phyloP scores from a whole-genome alignment of 1,139 yeast species.

The Taphrina wiesneri region DNA sequence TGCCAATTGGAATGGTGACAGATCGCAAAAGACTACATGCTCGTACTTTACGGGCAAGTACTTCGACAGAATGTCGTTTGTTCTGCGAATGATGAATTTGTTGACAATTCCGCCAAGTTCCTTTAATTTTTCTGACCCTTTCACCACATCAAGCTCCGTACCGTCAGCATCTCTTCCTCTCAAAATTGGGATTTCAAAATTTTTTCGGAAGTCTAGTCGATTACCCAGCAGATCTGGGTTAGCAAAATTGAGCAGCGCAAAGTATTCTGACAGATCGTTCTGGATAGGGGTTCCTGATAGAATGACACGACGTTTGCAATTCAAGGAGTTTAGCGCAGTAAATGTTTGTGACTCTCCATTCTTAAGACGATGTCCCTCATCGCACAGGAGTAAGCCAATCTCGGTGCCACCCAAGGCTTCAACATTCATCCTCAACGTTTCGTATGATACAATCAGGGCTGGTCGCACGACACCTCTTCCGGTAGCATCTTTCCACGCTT shows the following conservation, averaged over 20 bases:
- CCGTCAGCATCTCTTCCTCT: slow-evolving; percentile 91
- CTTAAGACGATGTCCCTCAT: slow-evolving; percentile 93
- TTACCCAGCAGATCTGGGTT: slow-evolving; percentile 93
- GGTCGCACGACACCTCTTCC: slow-evolving; percentile 88
- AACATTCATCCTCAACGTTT: slow-evolving; percentile 84
- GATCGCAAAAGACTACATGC: slow-evolving; percentile 85
- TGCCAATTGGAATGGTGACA: slow-evolving; percentile 73
- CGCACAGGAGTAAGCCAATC: slow-evolving; percentile 87
- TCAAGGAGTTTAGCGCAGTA: slow-evolving; percentile 77
- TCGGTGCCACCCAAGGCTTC: slow-evolving; percentile 74
- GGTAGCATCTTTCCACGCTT: slow-evolving; percentile 83
- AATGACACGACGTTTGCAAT: slow-evolving; percentile 85
- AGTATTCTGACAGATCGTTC: slow-evolving; percentile 92
- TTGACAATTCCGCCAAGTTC: slow-evolving; percentile 78
- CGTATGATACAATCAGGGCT: slow-evolving; percentile 91
- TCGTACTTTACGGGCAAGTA: slow-evolving; percentile 94
- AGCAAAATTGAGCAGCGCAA: slow-evolving; percentile 85
- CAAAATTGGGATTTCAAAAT: slow-evolving; percentile 76
- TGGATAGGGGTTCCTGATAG: slow-evolving; percentile 97
- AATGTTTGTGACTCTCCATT: slow-evolving; percentile 94
- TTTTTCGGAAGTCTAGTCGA: slow-evolving; percentile 76
- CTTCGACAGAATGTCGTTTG: slow-evolving; percentile 90
- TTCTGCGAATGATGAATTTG: slow-evolving; percentile 87
- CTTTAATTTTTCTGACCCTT: slow-evolving; percentile 69
- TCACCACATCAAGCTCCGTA: slow-evolving; percentile 69